Percentiles rank a stretch among this genome's conserved stretches.
Evolutionary conservation across 371 early-diverging fungal genomes (phyloP).

Genomic region (Syncephalastrum racemosum): DNA sequence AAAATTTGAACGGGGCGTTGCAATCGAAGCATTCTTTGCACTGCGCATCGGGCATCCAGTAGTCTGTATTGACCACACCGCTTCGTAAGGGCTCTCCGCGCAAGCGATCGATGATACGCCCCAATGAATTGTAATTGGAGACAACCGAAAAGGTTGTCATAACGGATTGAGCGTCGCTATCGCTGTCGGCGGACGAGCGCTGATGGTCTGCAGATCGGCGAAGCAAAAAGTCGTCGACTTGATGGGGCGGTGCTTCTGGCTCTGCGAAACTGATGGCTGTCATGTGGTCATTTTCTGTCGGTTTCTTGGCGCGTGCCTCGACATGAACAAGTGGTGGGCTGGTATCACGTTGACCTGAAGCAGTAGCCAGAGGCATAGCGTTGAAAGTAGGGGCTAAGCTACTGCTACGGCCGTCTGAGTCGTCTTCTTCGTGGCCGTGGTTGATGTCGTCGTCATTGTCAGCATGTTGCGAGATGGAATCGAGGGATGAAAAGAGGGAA

Average conservation of each 20-base stretch:
- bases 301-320: no score
- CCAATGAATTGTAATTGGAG: slow-evolving; percentile 16
- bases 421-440: not conserved
- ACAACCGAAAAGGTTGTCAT: slow-evolving; percentile 49
- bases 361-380: no score
- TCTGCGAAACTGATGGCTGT: no score
- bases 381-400: no score
- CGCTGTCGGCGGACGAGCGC: slow-evolving; percentile 14
- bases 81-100: slow-evolving; percentile 46
- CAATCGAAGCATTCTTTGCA: slow-evolving; percentile 81
- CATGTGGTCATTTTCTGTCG: no score
- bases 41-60: slow-evolving; percentile 84
- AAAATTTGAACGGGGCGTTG: slow-evolving; percentile 63
- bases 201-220: no score
- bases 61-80: slow-evolving; percentile 48
- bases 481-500: no score
- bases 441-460: slow-evolving; percentile 1
- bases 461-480: no score
- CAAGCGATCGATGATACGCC: slow-evolving; percentile 24
- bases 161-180: slow-evolving; percentile 55
- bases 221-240: no score
- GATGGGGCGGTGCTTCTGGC: no score
- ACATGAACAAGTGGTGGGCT: no score
- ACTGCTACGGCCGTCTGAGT: not conserved
- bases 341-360: no score